These are phyloP conservation scores for Amanita rubescens DNA, from an alignment of 768 basidiomycete species.

Conservation along the genomic window DNA sequence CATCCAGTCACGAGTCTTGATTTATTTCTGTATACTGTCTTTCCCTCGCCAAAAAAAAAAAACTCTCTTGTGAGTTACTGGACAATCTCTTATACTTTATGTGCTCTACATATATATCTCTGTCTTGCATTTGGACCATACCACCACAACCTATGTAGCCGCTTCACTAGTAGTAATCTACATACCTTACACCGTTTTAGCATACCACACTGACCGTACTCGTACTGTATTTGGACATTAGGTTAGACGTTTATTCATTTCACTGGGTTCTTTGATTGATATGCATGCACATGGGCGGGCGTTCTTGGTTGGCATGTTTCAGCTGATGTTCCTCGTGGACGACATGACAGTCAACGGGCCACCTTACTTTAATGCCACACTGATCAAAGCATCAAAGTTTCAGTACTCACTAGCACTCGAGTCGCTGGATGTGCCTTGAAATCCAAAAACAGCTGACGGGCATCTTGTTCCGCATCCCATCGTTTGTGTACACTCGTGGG, in stretches of 20 bases:
- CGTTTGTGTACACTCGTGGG: not conserved
- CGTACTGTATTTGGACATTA: not conserved
- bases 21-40: not conserved
- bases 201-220: not conserved
- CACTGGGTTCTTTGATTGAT: not conserved
- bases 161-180: not conserved
- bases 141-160: not conserved
- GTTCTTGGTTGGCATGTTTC: too few relatives aligned
- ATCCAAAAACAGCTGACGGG: not conserved
- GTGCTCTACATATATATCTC: conserved; percentile 2
- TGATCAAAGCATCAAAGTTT: too few relatives aligned
- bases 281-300: not conserved
- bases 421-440: too few relatives aligned
- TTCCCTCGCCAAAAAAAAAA: not conserved
- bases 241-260: not conserved
- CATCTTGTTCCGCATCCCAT: not conserved
- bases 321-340: too few relatives aligned
- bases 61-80: not conserved
- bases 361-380: too few relatives aligned
- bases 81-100: conserved; percentile 12
- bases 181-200: not conserved
- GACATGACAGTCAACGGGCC: too few relatives aligned
- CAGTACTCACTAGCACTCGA: too few relatives aligned
- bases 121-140: not conserved
- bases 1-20: conserved; percentile 21